Base-by-base conservation (phyloP, 352 stramenopile species). In the Phytophthora pisi region DNA sequence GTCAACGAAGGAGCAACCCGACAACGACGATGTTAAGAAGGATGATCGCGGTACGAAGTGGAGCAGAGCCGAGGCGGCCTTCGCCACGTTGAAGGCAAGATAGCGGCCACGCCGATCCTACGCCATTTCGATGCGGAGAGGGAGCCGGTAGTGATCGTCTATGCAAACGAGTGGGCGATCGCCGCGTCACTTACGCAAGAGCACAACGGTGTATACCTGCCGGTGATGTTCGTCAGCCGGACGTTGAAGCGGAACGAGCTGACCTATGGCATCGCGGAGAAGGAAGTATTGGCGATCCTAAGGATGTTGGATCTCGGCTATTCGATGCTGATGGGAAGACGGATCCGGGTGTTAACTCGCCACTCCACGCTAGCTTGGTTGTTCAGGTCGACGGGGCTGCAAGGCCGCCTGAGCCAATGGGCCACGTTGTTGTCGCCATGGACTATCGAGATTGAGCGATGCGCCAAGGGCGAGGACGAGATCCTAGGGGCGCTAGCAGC, bases 401-500 rank as follows among this genome's bases (percentile, higher is more conserved):
- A 59, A 28, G 51, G 31, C 1, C 43, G 46, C 1, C 28, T 62
- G 3, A 6, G 18, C 5, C 52, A 68, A 5, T 66, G 59, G 51
- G 51, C 26, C 3, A 18, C 51, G 0, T 5, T 57, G 3, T 9
- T 57, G 6, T 57, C 60, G 31, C 31, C 36, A 0, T 51, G 36
- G 36, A 43, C 20, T 0, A 9, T 61, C 1, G 54, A 43, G 2
- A 36, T 60, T n/a, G 15, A 34, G 2, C 42, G n/a, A 64, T 61
- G 54, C 16, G 16, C 6, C 50, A 5, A 60, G 28, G 60, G 61
- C 2, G 60, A 68, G 2, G 60, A 65, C 10, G 51, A 69, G 7
- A 34, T 74, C 2, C 43, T 63, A 2, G 54, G 66, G 13, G 9
- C 56, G 10, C 34, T 40, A 0, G 34, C 34, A 5, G 24, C 34